phyloP scores from a whole-genome alignment of 2,329 filamentous ascomycete species.

The Taxawa tesnikishii region DNA sequence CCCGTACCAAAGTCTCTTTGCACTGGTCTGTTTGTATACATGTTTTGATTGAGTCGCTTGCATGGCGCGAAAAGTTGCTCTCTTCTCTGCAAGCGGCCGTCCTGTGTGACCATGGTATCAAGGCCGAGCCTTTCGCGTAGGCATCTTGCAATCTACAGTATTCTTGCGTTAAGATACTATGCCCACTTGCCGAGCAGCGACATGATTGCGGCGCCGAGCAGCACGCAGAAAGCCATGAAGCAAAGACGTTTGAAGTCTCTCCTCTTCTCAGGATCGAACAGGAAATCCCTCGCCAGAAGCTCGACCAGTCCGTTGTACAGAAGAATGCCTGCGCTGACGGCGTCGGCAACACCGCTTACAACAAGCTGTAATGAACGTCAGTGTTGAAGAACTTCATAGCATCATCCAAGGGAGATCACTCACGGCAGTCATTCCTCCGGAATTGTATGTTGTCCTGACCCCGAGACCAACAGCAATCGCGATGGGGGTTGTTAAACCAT shows the following conservation, averaged over 20 bases:
- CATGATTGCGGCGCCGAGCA: slow-evolving; percentile 68
- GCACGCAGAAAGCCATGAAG: slow-evolving; percentile 81
- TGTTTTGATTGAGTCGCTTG: no score
- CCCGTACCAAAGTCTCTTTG: no score
- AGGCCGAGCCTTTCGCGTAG: no score
- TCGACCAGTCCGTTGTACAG: slow-evolving; percentile 36
- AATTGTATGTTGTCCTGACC: slow-evolving; percentile 51
- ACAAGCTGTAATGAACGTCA: no score
- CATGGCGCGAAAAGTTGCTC: no score
- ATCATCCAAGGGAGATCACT: no score
- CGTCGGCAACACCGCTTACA: slow-evolving; percentile 12
- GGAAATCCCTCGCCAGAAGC: slow-evolving; percentile 34
- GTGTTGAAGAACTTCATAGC: no score
- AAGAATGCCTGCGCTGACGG: slow-evolving; percentile 31
- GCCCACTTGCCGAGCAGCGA: slow-evolving; percentile 77
- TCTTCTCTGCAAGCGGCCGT: no score
- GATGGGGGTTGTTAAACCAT: slow-evolving; percentile 70
- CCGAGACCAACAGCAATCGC: slow-evolving; percentile 77
- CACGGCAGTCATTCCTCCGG: slow-evolving; percentile 45
- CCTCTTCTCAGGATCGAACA: slow-evolving; percentile 69
- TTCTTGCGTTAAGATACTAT: no score
- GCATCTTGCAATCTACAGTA: no score
- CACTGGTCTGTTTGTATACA: no score
- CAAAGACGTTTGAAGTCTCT: slow-evolving; percentile 78
- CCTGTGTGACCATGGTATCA: no score